phyloP scores from a whole-genome alignment of 176 grass and related monocot genomes.

The Cenchrus fungigraminus region DNA sequence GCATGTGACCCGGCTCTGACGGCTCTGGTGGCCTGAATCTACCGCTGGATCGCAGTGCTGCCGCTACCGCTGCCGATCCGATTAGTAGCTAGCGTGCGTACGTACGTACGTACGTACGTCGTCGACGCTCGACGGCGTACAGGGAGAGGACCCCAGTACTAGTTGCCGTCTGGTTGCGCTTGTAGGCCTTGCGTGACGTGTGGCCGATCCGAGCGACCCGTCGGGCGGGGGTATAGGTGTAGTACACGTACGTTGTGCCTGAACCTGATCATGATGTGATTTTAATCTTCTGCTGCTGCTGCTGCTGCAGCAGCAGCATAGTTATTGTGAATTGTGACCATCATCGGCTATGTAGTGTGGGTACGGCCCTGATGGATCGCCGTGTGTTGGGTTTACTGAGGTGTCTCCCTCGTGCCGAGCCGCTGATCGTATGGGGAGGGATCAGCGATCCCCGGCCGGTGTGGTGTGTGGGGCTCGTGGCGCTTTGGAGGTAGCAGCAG shows the following conservation, averaged over 20 bases:
- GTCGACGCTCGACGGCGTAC: background rate
- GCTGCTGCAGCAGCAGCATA: background rate
- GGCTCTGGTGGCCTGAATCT: constrained; percentile 42
- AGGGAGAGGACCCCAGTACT: background rate
- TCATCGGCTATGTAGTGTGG: background rate
- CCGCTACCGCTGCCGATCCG: background rate
- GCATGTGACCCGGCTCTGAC: constrained; percentile 51
- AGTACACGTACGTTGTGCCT: no score
- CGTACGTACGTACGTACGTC: background rate
- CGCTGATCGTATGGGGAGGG: constrained; percentile 9
- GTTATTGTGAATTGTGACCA: background rate
- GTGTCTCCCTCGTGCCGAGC: constrained; percentile 41
- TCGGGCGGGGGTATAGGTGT: no score
- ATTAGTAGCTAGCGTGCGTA: background rate
- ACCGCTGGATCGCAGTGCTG: constrained; percentile 17
- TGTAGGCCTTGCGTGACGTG: constrained; percentile 24
- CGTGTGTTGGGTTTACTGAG: constrained; percentile 47
- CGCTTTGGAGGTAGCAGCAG: constrained; percentile 26
- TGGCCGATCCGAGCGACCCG: no score
- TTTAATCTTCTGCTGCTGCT: constrained; percentile 10
- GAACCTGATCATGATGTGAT: constrained; percentile 15
- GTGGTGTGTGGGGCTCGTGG: constrained; percentile 24
- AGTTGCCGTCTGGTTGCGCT: background rate
- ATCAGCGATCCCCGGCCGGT: no score
- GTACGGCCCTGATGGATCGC: constrained; percentile 28